Base-by-base conservation (phyloP, 768 basidiomycete genomes). In the Guyanaporus albipodus region DNA sequence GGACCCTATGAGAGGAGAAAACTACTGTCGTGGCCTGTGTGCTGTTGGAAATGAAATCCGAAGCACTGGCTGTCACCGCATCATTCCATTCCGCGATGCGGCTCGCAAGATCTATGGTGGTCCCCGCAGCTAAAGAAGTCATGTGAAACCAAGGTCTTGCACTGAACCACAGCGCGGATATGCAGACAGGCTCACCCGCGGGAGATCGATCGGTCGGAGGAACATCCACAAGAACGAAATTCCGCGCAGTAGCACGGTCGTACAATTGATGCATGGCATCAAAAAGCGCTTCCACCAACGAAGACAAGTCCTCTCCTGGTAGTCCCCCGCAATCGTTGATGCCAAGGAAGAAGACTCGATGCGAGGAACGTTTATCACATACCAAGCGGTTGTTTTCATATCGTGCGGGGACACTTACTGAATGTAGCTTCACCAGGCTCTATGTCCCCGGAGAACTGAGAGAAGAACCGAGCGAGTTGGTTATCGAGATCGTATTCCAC, bases 171-270 rank as follows among this genome's bases (percentile, higher is more conserved):
- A 5, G 26, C 11, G 10, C 12, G 24, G 14, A 12, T 23, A 12
- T 12, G 27, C 24, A 11, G 19, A 35, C 27, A 31, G n/a, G n/a
- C 28, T 31, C 12, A 21, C 53, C 44, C 27, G 37, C 42, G 14
- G 53, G 45, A 19, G 53, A 53, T 11, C 41, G 44, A 21, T 54
- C 29, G 19, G 50, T 53, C 11, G 50, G 53, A 39, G 51, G 53
- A 17, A 53, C 53, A n/a, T 54, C 53, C 5, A 53, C 33, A 22
- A 53, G 44, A 41, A 53, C 26, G 19, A 54, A 47, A 34, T 54
- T 48, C 11, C 53, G 50, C 9, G 41, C 53, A 31, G 11, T 4
- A 1, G 38, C 45, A 6, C 23, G 18, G 26, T 12, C 6, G 29
- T 40, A 48, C 33, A 53, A 37, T 31, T 19, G 32, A 9, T 24